A percentile compares a stretch with the other conserved stretches of the same genome.
Evolutionary conservation across 257 asterid species (phyloP).

Genomic region (Jaltomata sinuosa): DNA sequence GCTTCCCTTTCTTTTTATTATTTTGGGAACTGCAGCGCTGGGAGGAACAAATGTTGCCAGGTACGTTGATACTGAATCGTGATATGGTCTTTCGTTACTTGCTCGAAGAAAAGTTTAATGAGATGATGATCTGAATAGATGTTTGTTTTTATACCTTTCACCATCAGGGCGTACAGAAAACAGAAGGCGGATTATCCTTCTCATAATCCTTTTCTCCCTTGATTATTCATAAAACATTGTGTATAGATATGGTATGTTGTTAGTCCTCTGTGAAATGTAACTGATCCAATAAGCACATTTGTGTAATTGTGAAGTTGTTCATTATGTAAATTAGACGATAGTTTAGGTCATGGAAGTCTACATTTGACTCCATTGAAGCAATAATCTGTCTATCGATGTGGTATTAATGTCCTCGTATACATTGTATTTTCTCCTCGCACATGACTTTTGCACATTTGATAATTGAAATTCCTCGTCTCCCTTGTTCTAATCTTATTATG

Average conservation of each 20-base stretch:
- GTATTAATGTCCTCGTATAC: background rate
- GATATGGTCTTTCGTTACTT: background rate
- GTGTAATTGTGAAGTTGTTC: background rate
- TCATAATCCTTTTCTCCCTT: constrained; percentile 74
- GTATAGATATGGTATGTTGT: background rate
- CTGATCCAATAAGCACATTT: background rate
- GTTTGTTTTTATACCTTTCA: background rate
- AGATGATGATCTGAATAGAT: background rate
- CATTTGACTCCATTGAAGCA: background rate
- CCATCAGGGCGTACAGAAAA: constrained; percentile 48
- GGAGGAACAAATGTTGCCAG: constrained; percentile 66
- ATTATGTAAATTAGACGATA: background rate
- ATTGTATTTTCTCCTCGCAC: background rate
- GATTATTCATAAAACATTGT: background rate
- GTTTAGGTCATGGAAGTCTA: background rate
- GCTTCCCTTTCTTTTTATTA: constrained; percentile 44
- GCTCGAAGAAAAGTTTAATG: background rate
- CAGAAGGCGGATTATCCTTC: constrained; percentile 50
- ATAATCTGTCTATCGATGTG: background rate
- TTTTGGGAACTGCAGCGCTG: constrained; percentile 39
- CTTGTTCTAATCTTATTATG: background rate
- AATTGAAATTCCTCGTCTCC: background rate
- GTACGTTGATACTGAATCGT: background rate
- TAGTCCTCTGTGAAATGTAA: background rate
- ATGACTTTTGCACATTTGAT: background rate